phyloP scores from a whole-genome alignment of 352 stramenopile genomes.

The Phytopythium montanum region DNA sequence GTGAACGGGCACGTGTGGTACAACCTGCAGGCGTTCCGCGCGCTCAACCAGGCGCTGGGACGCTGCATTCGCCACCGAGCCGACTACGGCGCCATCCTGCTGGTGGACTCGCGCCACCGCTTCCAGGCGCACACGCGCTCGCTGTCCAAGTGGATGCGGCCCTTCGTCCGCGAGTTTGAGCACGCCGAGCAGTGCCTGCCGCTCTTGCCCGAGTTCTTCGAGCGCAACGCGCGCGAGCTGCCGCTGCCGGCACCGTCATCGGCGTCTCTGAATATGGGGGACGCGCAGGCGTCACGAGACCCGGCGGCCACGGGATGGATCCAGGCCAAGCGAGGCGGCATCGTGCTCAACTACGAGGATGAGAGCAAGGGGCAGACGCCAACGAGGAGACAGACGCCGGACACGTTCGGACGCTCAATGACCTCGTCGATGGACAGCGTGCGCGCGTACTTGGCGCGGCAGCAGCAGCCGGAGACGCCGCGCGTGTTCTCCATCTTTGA shows the following conservation, averaged over 20 bases:
- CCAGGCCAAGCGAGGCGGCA: constrained; percentile 6
- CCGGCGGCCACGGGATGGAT: not conserved
- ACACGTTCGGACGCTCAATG: constrained; percentile 7
- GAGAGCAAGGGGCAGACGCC: not conserved
- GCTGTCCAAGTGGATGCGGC: constrained; percentile 81
- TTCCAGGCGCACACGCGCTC: constrained; percentile 55
- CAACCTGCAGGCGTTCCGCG: constrained; percentile 95
- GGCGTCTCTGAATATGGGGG: not conserved
- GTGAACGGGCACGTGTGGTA: constrained; percentile 94
- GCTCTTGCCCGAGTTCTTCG: constrained; percentile 63
- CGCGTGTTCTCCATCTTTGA: constrained; percentile 13
- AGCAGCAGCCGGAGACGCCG: constrained; percentile 8
- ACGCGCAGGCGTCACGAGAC: not conserved
- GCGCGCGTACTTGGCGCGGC: constrained; percentile 26
- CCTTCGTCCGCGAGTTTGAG: constrained; percentile 70
- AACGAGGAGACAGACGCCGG: not conserved
- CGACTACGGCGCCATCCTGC: constrained; percentile 97
- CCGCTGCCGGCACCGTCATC: constrained; percentile 12
- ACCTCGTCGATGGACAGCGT: constrained; percentile 24
- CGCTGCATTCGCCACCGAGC: constrained; percentile 97
- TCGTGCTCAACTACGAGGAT: constrained; percentile 44
- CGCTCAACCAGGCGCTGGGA: constrained; percentile 98
- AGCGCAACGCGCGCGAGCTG: constrained; percentile 48
- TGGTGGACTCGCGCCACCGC: constrained; percentile 91
- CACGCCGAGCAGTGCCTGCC: constrained; percentile 56